phyloP scores from a whole-genome alignment of 2,329 filamentous ascomycete genomes.

The Claviceps sorghi region DNA sequence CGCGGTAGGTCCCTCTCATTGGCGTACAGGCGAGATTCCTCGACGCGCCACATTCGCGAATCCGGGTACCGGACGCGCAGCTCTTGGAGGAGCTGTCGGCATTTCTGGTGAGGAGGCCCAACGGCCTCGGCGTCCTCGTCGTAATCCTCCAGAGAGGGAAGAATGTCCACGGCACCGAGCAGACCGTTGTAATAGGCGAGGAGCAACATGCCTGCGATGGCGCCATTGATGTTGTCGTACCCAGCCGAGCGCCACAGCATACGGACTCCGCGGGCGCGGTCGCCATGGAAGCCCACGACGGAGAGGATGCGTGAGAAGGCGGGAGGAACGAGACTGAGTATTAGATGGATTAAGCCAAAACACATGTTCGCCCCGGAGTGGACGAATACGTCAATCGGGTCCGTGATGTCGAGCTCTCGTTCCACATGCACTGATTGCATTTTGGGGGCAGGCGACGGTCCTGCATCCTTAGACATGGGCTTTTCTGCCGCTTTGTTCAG shows the following conservation, averaged over 20 bases:
- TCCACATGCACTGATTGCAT: constrained; percentile 33
- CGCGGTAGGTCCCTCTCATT: constrained; percentile 50
- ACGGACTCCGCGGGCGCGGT: constrained; percentile 64
- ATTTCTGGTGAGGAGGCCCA: constrained; percentile 57
- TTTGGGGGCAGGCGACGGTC: constrained; percentile 9
- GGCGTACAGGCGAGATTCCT: constrained; percentile 67
- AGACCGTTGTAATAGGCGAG: constrained; percentile 82
- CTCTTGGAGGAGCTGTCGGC: constrained; percentile 49
- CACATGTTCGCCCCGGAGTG: constrained; percentile 82
- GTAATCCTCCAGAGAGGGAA: constrained; percentile 45
- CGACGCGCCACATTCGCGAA: constrained; percentile 72
- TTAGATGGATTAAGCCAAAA: constrained; percentile 69
- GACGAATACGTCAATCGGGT: constrained; percentile 73
- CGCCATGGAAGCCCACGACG: constrained; percentile 81
- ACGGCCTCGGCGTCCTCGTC: constrained; percentile 42
- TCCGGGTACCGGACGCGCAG: constrained; percentile 71
- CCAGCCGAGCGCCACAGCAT: constrained; percentile 86
- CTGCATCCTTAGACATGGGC: constrained; percentile 5
- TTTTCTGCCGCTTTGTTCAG: constrained; percentile 10
- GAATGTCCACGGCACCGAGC: constrained; percentile 75
- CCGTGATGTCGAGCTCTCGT: constrained; percentile 46
- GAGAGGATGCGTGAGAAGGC: constrained; percentile 75
- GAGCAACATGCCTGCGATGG: constrained; percentile 66
- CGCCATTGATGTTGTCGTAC: constrained; percentile 83
- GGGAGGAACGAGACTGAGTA: constrained; percentile 88